Conservation (phyloP, 176 grass and related monocot species). For the Ananas comosus region DNA sequence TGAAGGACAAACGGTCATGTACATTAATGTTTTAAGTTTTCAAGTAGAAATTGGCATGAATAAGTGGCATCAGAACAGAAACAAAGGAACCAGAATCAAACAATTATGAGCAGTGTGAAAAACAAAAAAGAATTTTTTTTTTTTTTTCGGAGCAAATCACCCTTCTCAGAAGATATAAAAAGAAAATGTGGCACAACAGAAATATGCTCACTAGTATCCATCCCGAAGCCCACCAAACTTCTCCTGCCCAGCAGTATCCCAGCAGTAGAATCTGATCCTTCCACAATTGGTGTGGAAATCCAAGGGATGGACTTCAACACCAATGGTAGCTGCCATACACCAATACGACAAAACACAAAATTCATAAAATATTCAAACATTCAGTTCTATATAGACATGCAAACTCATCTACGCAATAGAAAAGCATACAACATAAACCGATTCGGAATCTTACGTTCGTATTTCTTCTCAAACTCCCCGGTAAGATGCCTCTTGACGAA, state of each 20-base stretch:
- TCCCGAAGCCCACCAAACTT: constrained; percentile 33
- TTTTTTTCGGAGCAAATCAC: not conserved
- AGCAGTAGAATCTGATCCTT: constrained; percentile 26
- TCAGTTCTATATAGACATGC: too few relatives aligned
- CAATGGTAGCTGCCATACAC: constrained; percentile 28
- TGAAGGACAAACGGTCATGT: not conserved
- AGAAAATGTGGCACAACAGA: not conserved
- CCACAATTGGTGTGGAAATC: constrained; percentile 30
- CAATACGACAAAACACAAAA: constrained; percentile 5
- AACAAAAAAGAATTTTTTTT: not conserved
- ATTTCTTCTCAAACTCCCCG: constrained; percentile 41
- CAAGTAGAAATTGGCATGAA: too few relatives aligned
- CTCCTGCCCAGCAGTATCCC: constrained; percentile 37
- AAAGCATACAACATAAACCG: not conserved
- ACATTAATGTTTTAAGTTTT: too few relatives aligned
- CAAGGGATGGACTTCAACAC: constrained; percentile 36
- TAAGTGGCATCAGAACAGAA: not conserved
- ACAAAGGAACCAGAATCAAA: not conserved
- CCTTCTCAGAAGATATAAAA: not conserved
- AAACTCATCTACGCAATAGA: not conserved
- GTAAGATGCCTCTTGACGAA: constrained; percentile 33
- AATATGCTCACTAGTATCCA: constrained; percentile 29
- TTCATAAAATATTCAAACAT: not conserved
- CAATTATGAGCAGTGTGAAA: not conserved
- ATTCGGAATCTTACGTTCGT: constrained; percentile 29